A percentile compares a stretch with the other conserved stretches of the same genome.
These are phyloP conservation scores for Orbilia ellipsospora DNA, from an alignment of 2,329 filamentous ascomycete genomes.

Conservation along the genomic window DNA sequence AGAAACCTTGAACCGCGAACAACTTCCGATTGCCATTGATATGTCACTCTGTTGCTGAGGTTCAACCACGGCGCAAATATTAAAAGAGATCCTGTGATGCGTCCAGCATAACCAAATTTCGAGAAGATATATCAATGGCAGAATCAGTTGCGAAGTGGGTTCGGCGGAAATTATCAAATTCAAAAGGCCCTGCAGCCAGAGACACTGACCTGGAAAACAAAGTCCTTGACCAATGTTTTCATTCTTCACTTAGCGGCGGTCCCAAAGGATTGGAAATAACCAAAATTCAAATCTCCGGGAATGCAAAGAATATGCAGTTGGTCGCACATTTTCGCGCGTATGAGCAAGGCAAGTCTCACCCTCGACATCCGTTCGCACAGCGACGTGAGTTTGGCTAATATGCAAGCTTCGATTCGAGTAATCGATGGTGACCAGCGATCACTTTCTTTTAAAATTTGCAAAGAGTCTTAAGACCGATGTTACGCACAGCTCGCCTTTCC, in stretches of 20 bases:
- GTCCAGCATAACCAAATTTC: conserved; percentile 9
- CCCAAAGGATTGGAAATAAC: conserved; percentile 47
- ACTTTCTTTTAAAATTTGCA: conserved; percentile 28
- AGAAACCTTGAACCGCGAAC: conserved; percentile 5
- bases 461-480: not conserved
- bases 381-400: too few species aligned
- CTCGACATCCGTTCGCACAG: too few species aligned
- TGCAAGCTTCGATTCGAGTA: conserved; percentile 2
- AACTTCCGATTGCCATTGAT: not conserved
- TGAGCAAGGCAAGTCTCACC: too few species aligned
- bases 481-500: conserved; percentile 16
- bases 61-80: conserved; percentile 31
- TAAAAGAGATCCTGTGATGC: conserved; percentile 1
- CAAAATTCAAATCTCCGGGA: conserved; percentile 45
- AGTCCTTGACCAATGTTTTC: conserved; percentile 4
- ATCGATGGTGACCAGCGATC: conserved; percentile 22
- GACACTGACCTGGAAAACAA: not conserved
- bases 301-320: conserved; percentile 11
- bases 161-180: conserved; percentile 43
- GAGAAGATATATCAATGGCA: not conserved
- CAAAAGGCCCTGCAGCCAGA: conserved; percentile 20
- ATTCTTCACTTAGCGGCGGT: conserved; percentile 26
- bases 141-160: conserved; percentile 21
- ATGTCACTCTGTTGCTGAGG: not conserved
- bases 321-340: not conserved